Conservation (phyloP, 2,329 filamentous ascomycete species). For the Trichophyton mentagrophytes region DNA sequence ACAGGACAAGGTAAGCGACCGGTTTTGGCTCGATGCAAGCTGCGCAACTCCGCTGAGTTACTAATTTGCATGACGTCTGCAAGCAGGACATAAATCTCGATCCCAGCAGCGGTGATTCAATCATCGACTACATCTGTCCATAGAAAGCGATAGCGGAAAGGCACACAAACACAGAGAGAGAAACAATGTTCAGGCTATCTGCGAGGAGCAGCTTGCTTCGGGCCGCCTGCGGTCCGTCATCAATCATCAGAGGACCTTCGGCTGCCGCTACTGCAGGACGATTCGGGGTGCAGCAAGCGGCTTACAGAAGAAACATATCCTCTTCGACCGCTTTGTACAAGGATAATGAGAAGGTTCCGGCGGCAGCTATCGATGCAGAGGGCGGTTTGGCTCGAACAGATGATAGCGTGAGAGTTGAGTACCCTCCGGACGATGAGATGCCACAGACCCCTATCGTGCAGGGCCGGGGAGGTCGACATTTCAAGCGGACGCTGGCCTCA, state of each 20-base stretch:
- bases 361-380: constrained; percentile 24
- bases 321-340: constrained; percentile 19
- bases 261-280: background rate
- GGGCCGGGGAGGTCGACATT: constrained; percentile 66
- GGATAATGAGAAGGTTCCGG: constrained; percentile 16
- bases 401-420: constrained; percentile 62
- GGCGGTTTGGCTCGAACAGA: constrained; percentile 70
- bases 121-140: background rate
- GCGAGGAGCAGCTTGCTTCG: background rate
- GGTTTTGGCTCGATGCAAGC: background rate
- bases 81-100: background rate
- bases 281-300: background rate
- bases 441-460: constrained; percentile 58
- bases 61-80: constrained; percentile 3
- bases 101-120: background rate
- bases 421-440: constrained; percentile 61
- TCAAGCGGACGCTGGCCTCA: constrained; percentile 69
- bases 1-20: background rate
- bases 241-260: background rate
- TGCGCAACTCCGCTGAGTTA: background rate
- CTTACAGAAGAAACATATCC: constrained; percentile 21
- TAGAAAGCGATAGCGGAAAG: background rate
- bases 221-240: background rate
- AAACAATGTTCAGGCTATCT: constrained; percentile 2
- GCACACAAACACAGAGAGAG: background rate